Evolutionary conservation across 2,329 filamentous ascomycete genomes (phyloP).

Genomic region (Pezicula rhizophila): DNA sequence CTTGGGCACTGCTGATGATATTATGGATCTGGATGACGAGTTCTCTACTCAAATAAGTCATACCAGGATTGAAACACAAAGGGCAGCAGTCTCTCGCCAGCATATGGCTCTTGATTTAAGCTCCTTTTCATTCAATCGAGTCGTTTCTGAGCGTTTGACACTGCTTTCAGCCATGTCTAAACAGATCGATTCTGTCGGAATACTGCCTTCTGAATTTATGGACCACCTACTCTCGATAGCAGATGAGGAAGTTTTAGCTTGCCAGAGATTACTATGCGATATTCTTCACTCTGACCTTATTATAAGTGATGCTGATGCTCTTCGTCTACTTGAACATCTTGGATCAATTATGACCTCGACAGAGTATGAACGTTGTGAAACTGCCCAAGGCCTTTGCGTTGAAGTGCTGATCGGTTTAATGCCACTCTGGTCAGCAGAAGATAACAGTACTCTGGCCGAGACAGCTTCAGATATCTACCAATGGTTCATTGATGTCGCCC

Average conservation of each 20-base stretch:
- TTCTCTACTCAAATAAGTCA: constrained; percentile 56
- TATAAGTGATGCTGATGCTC: constrained; percentile 40
- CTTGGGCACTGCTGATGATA: constrained; percentile 36
- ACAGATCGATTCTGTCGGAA: constrained; percentile 25
- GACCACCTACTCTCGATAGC: constrained; percentile 42
- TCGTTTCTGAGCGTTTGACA: constrained; percentile 16
- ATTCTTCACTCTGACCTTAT: constrained; percentile 48
- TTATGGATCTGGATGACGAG: constrained; percentile 62
- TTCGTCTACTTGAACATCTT: constrained; percentile 42
- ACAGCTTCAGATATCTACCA: constrained; percentile 71
- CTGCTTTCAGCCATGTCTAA: constrained; percentile 17
- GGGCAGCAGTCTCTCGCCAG: constrained; percentile 35
- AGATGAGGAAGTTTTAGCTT: constrained; percentile 48
- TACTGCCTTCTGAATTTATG: constrained; percentile 45
- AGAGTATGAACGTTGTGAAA: constrained; percentile 68
- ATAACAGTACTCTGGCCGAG: constrained; percentile 51
- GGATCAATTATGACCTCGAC: constrained; percentile 48
- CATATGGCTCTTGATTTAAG: constrained; percentile 20
- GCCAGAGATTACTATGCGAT: constrained; percentile 43
- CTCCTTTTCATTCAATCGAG: constrained; percentile 18
- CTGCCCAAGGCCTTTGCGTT: constrained; percentile 61
- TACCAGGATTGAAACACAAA: constrained; percentile 30
- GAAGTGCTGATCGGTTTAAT: constrained; percentile 53
- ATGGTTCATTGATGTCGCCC: constrained; percentile 63
- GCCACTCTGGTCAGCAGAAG: constrained; percentile 17